Base-by-base conservation (phyloP, 2,329 filamentous ascomycete species). In the Sclerotinia trifoliorum region DNA sequence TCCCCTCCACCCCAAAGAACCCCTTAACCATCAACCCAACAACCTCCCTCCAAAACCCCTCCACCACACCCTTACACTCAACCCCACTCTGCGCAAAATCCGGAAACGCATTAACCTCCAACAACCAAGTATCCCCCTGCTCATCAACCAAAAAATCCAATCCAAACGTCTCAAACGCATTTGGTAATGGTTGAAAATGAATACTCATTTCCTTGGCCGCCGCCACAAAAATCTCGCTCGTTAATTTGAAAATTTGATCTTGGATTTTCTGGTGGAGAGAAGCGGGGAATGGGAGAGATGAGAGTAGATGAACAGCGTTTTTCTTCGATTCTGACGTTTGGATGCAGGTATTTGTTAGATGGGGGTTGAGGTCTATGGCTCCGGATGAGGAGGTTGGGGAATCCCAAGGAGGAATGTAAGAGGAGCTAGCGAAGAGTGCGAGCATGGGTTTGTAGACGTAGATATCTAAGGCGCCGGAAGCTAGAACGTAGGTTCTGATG, bases 61-160 rank as follows among this genome's bases (percentile, higher is more conserved):
- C 85, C 32, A 99, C 89, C 52, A 98, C 79, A 0, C 81, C 85
- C 76, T 84, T 87, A 72, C 96, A 79, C 68, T 91, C 89, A 10
- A 85, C 84, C 0, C 95, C 95, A 21, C 93, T 97, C 85, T 98
- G 94, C 76, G 86, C 88, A 77, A 98, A 98, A 80, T 99, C 95
- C 13, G 95, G 95, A 80, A 96, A 99, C 0, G 94, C 92, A 81
- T 99, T 99, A 44, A 96, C 86, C 81, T 99, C 95, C 68, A 99
- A 81, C 75, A 99, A 78, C 88, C 89, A 97, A 11, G 19, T n/a
- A 21, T 35, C 32, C 0, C 87, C 89, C 11, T 78, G 75, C 0
- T 77, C 83, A 75, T 93, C 92, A 13, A 97, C 88, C 75, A 99
- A 79, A 77, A 95, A 99, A 78, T 99, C 95, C 54, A 98, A 79